Percentiles rank a stretch among this genome's conserved stretches.
Conservation (phyloP, 495 filamentous ascomycete species). For the Penicillium flavigenum region DNA sequence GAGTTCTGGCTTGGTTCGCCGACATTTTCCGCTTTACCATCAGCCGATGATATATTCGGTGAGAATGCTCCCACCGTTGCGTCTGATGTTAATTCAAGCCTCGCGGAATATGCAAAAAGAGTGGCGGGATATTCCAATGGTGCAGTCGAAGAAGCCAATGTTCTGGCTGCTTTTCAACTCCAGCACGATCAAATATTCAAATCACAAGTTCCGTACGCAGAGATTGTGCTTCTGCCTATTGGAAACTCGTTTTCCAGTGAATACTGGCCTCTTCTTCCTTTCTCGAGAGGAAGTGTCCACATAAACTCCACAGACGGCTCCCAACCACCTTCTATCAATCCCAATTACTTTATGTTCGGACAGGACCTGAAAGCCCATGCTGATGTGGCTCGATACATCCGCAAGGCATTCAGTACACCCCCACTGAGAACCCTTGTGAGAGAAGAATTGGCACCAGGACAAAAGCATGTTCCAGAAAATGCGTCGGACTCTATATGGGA, state of each 20-base stretch:
- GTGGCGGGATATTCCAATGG: conserved; percentile 30
- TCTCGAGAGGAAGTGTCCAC: conserved; percentile 51
- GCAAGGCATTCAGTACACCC: conserved; percentile 18
- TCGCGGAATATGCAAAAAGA: conserved; percentile 29
- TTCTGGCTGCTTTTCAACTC: conserved; percentile 31
- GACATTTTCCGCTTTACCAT: conserved; percentile 32
- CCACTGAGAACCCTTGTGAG: conserved; percentile 21
- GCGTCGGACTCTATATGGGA: conserved; percentile 19
- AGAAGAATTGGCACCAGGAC: conserved; percentile 22
- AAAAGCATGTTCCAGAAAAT: conserved; percentile 18
- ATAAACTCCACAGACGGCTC: conserved; percentile 25
- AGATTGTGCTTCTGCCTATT: conserved; percentile 33
- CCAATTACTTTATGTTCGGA: conserved; percentile 28
- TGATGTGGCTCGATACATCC: conserved; percentile 27
- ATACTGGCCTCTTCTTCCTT: conserved; percentile 41
- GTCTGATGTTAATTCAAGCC: conserved; percentile 21
- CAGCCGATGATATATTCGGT: conserved; percentile 27
- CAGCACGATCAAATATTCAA: conserved; percentile 48
- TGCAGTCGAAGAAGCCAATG: conserved; percentile 22
- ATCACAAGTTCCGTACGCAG: conserved; percentile 38
- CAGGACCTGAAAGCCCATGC: conserved; percentile 23
- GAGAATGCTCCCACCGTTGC: conserved; percentile 25
- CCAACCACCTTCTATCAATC: conserved; percentile 22
- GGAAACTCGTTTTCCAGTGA: conserved; percentile 25
- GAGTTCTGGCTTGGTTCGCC: conserved; percentile 19